phyloP scores from a whole-genome alignment of 1,139 yeast species.

The Suhomyces guaymorum region DNA sequence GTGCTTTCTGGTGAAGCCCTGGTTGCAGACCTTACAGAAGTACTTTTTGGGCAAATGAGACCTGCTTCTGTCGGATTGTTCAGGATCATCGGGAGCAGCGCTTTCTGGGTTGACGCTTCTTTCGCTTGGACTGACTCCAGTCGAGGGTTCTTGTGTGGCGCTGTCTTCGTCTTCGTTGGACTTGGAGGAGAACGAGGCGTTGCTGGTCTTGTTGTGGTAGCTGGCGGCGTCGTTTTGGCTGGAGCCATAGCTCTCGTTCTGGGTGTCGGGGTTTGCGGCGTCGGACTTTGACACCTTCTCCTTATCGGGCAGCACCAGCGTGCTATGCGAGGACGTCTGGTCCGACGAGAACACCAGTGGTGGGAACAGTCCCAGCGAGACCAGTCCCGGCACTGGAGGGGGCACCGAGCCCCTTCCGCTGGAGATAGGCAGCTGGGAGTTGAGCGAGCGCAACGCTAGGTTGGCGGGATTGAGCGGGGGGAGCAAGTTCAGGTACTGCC shows the following conservation, averaged over 20 bases:
- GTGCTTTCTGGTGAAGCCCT: slow-evolving; percentile 68
- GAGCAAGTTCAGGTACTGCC: slow-evolving; percentile 9
- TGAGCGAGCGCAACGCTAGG: slow-evolving; percentile 1
- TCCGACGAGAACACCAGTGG: slow-evolving; percentile 4
- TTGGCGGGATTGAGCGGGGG: slow-evolving; percentile 12
- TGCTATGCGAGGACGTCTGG: background rate
- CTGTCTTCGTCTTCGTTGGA: too few species aligned
- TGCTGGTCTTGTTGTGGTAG: too few species aligned
- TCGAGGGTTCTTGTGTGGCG: background rate
- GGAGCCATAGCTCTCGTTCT: too few species aligned
- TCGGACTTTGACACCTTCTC: background rate
- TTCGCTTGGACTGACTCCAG: too few species aligned
- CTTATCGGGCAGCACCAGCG: background rate
- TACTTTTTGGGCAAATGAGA: slow-evolving; percentile 27
- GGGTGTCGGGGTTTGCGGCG: background rate
- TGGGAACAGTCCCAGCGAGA: background rate
- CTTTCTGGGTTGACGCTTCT: too few species aligned
- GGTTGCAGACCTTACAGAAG: slow-evolving; percentile 60
- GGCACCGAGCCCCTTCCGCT: background rate
- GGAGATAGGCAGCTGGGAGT: background rate
- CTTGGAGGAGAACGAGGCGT: background rate
- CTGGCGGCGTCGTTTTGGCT: too few species aligned
- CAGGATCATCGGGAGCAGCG: too few species aligned
- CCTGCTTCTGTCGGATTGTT: background rate
- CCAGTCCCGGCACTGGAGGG: slow-evolving; percentile 2